Percentiles rank a stretch among this genome's conserved stretches.
These are phyloP conservation scores for Meyerozyma smithsonii DNA, from an alignment of 1,139 yeast genomes.

Conservation along the genomic window DNA sequence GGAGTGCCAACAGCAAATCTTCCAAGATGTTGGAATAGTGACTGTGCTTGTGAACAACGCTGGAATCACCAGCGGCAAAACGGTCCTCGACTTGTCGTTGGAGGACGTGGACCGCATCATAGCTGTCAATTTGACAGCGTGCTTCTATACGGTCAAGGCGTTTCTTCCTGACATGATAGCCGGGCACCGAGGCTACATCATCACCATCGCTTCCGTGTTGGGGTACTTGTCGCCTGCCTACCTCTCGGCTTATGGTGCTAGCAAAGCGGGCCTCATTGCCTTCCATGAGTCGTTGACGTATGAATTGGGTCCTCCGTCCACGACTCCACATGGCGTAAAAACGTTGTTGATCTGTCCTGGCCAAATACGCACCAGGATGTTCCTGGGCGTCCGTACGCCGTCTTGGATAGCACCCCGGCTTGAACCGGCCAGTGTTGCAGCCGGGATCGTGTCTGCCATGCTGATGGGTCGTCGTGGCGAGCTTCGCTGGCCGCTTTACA, in stretches of 20 bases:
- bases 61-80: conserved; percentile 60
- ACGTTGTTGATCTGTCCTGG: conserved; percentile 84
- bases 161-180: conserved; percentile 70
- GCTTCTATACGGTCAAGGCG: conserved; percentile 63
- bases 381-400: conserved; percentile 67
- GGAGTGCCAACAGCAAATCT: conserved; percentile 32
- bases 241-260: conserved; percentile 80
- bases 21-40: conserved; percentile 50
- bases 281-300: conserved; percentile 77
- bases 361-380: conserved; percentile 71
- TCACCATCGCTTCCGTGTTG: conserved; percentile 76
- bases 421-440: conserved; percentile 63
- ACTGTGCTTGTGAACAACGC: conserved; percentile 80
- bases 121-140: conserved; percentile 62
- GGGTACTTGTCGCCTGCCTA: conserved; percentile 85
- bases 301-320: conserved; percentile 56
- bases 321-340: conserved; percentile 50
- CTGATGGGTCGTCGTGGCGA: conserved; percentile 63
- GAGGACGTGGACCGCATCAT: conserved; percentile 59
- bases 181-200: conserved; percentile 65
- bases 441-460: conserved; percentile 50
- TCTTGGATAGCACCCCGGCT: conserved; percentile 79
- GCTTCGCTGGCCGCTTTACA: conserved; percentile 70
- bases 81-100: conserved; percentile 47
- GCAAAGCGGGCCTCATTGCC: conserved; percentile 81